Percentiles rank a stretch among this genome's conserved stretches.
phyloP scores from a whole-genome alignment of 2,329 filamentous ascomycete species.

The Stemphylium lycopersici region DNA sequence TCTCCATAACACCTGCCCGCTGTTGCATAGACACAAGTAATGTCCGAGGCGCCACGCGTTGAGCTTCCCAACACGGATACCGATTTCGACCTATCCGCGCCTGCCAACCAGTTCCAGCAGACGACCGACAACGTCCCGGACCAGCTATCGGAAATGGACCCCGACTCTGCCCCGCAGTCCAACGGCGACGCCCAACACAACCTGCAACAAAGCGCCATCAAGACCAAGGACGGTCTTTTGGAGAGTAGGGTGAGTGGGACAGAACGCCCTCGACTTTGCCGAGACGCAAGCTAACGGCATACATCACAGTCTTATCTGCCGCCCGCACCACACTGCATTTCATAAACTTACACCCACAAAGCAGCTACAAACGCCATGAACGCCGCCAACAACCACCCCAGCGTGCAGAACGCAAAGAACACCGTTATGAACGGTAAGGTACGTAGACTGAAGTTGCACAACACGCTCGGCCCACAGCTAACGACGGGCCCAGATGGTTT shows the following conservation, averaged over 20 bases:
- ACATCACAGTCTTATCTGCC: conserved; percentile 48
- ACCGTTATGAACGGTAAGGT: conserved; percentile 54
- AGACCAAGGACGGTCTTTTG: conserved; percentile 47
- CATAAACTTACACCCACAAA: conserved; percentile 45
- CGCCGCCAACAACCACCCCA: conserved; percentile 56
- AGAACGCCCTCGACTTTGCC: conserved; percentile 36
- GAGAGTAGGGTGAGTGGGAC: conserved; percentile 53
- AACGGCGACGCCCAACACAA: conserved; percentile 29
- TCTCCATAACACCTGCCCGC: conserved; percentile 3
- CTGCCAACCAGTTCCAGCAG: conserved; percentile 29
- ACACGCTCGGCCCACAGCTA: conserved; percentile 23
- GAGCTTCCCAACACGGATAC: conserved; percentile 35
- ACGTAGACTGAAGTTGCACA: conserved; percentile 25
- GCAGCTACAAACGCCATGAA: conserved; percentile 57
- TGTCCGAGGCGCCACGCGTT: conserved; percentile 43
- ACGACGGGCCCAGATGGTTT: conserved; percentile 39
- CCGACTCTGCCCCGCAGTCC: conserved; percentile 16
- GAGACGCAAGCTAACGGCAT: conserved; percentile 46
- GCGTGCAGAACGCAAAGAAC: conserved; percentile 54
- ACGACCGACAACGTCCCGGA: conserved; percentile 29
- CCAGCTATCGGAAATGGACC: conserved; percentile 24
- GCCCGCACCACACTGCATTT: conserved; percentile 38
- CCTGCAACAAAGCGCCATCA: conserved; percentile 34
- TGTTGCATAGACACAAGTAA: conserved; percentile 10
- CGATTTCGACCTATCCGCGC: conserved; percentile 36